Conservation (phyloP, 1,284 basidiomycete species). For the Marasmius tenuissimus region DNA sequence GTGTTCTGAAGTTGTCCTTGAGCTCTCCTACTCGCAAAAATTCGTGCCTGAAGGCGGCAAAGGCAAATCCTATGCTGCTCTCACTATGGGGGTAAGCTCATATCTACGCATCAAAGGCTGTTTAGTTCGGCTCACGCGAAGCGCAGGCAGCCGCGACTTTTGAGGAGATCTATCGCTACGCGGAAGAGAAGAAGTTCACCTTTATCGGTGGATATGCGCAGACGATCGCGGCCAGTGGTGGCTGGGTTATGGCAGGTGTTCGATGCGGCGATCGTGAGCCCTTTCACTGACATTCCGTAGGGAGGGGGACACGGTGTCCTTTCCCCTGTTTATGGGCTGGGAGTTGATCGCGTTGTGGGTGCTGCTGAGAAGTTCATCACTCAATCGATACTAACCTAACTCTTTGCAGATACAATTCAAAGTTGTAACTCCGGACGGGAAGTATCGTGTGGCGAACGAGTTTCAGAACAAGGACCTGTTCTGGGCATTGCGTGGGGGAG, state of each 20-base stretch:
- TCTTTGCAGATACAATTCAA: conserved; percentile 31
- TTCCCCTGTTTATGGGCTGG: conserved; percentile 32
- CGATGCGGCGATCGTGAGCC: not conserved
- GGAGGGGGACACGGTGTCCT: conserved; percentile 46
- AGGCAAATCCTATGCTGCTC: conserved; percentile 9
- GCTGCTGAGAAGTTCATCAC: not conserved
- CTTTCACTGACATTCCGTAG: conserved; percentile 16
- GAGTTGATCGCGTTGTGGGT: conserved; percentile 39
- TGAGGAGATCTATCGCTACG: conserved; percentile 24
- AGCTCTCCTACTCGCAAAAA: conserved; percentile 8
- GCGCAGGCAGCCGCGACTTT: not conserved
- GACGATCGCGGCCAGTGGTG: conserved; percentile 25
- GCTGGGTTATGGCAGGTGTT: conserved; percentile 22
- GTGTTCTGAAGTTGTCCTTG: not conserved
- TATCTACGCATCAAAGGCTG: not conserved
- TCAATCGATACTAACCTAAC: not conserved
- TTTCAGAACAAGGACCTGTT: conserved; percentile 38
- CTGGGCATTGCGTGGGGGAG: conserved; percentile 39
- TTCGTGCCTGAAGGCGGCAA: conserved; percentile 15
- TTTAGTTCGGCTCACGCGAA: not conserved
- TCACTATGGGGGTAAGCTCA: conserved; percentile 22
- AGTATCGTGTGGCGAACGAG: conserved; percentile 28
- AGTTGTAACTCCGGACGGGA: conserved; percentile 36
- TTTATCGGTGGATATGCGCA: conserved; percentile 25
- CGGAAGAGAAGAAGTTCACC: conserved; percentile 29